Conservation (phyloP, 2,329 filamentous ascomycete genomes). For the Neofusicoccum cordaticola region DNA sequence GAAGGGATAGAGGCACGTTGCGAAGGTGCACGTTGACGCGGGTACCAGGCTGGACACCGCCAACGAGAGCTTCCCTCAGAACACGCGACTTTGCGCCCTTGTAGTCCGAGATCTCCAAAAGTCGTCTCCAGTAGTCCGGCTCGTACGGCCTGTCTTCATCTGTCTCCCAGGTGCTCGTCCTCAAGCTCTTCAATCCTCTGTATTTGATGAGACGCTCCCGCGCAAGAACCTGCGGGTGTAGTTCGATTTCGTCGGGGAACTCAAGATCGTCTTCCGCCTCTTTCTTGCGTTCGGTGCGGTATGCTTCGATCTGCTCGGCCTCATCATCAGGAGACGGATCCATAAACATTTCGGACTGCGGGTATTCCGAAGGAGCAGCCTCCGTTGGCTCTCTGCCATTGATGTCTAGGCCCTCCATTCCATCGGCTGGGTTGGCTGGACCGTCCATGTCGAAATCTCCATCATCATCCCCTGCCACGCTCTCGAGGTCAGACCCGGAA, state of each 20-base stretch:
- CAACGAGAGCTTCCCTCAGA: slow-evolving; percentile 79
- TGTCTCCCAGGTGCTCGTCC: slow-evolving; percentile 83
- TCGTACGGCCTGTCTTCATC: slow-evolving; percentile 83
- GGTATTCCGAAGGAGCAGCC: slow-evolving; percentile 80
- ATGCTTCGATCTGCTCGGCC: slow-evolving; percentile 75
- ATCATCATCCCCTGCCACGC: slow-evolving; percentile 54
- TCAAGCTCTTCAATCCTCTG: slow-evolving; percentile 85
- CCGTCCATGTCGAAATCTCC: slow-evolving; percentile 50
- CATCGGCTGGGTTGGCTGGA: slow-evolving; percentile 72
- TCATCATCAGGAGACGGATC: slow-evolving; percentile 79
- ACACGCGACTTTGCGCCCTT: slow-evolving; percentile 74
- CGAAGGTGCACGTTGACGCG: slow-evolving; percentile 76
- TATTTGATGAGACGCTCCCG: slow-evolving; percentile 83
- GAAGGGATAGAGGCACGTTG: slow-evolving; percentile 55
- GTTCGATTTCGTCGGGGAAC: slow-evolving; percentile 95
- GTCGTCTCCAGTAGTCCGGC: slow-evolving; percentile 82
- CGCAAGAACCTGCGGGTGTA: slow-evolving; percentile 82
- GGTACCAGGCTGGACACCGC: slow-evolving; percentile 79
- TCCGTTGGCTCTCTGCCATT: slow-evolving; percentile 65
- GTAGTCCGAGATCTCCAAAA: slow-evolving; percentile 89
- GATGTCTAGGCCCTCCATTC: slow-evolving; percentile 62
- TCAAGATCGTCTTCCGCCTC: slow-evolving; percentile 89
- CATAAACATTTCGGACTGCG: slow-evolving; percentile 88
- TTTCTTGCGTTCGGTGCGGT: slow-evolving; percentile 71
- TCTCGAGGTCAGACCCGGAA: slow-evolving; percentile 76